Evolutionary conservation across 148 eudicot species (phyloP).

Genomic region (Selenicereus undatus): DNA sequence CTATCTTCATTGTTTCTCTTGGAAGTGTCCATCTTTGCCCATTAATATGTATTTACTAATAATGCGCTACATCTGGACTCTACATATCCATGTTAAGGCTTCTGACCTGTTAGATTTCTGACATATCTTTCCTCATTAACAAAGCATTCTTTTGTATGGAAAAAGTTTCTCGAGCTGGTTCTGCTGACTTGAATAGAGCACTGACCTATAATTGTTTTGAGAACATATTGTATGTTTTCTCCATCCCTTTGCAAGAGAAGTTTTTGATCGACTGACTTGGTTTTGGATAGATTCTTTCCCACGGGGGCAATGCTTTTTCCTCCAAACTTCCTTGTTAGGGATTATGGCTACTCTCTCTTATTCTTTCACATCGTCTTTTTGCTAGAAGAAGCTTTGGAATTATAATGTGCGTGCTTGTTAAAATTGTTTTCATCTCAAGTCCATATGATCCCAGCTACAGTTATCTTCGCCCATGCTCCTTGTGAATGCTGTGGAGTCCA

Average conservation of each 20-base stretch:
- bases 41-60: constrained; percentile 4
- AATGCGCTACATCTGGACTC: constrained; percentile 42
- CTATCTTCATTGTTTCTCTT: constrained; percentile 26
- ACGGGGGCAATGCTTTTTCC: background rate
- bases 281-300: background rate
- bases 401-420: background rate
- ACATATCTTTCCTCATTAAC: background rate
- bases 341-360: background rate
- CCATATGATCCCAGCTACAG: background rate
- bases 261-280: background rate
- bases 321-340: background rate
- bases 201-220: background rate
- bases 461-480: background rate
- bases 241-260: background rate
- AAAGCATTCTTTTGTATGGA: background rate
- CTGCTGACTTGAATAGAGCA: background rate
- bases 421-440: background rate
- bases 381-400: background rate
- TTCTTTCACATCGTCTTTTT: background rate
- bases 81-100: constrained; percentile 4
- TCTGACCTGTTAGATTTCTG: background rate
- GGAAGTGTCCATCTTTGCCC: constrained; percentile 41
- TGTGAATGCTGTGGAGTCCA: constrained; percentile 3
- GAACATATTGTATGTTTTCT: background rate
- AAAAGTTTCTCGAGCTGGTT: background rate